A percentile compares a stretch with the other conserved stretches of the same genome.
Conservation (phyloP, 1,284 basidiomycete genomes). For the Ceratobasidium sp. region DNA sequence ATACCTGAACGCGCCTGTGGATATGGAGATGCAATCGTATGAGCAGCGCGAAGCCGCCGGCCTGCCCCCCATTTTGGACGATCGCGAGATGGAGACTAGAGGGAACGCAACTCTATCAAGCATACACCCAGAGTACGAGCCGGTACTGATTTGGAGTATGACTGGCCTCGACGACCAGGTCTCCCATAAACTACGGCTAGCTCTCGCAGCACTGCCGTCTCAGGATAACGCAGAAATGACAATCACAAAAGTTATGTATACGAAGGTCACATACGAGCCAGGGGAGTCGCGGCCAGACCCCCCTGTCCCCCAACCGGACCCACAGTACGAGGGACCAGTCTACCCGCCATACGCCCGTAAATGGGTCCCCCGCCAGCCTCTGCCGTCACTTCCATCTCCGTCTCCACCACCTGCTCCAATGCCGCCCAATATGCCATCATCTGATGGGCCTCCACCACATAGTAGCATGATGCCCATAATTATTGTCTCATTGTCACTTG, state of each 20-base stretch:
- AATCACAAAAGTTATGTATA: slow-evolving; percentile 7
- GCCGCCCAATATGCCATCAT: too few relatives aligned
- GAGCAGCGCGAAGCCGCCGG: neutral
- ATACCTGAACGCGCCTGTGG: neutral
- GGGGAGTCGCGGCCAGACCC: slow-evolving; percentile 13
- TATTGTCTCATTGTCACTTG: too few relatives aligned
- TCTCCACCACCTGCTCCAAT: too few relatives aligned
- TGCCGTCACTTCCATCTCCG: too few relatives aligned
- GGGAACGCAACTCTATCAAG: neutral
- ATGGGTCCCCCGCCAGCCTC: neutral
- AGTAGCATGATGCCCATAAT: too few relatives aligned
- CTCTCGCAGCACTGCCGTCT: slow-evolving; percentile 1
- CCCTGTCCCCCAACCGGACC: neutral
- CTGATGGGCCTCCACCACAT: too few relatives aligned
- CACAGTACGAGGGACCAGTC: neutral
- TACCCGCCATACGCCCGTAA: slow-evolving; percentile 1
- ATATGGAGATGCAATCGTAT: neutral
- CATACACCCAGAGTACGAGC: slow-evolving; percentile 7
- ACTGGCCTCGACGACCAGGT: slow-evolving; percentile 8
- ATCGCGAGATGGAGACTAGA: neutral
- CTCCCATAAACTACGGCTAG: neutral
- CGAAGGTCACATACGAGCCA: neutral
- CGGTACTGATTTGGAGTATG: slow-evolving; percentile 21
- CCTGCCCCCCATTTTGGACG: neutral
- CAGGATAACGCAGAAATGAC: slow-evolving; percentile 7